Percentiles rank a stretch among this genome's conserved stretches.
Conservation (phyloP, 176 grass and related monocot species). For the Urochloa ruziziensis region DNA sequence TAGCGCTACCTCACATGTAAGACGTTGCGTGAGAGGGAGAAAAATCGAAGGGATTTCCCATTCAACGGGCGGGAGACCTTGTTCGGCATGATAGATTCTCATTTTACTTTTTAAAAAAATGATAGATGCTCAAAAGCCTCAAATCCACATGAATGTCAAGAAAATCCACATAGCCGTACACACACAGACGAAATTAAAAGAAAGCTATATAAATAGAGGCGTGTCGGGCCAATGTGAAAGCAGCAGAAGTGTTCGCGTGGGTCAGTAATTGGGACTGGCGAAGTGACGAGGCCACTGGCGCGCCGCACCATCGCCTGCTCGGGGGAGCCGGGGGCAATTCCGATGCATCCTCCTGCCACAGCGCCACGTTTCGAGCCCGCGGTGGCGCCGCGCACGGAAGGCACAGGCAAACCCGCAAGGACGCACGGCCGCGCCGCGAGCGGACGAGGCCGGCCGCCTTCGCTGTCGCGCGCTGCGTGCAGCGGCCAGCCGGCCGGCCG, state of each 20-base stretch:
- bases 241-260: not conserved
- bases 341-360: conserved; percentile 37
- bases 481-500: not conserved
- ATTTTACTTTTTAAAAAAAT: too few relatives aligned
- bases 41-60: too few relatives aligned
- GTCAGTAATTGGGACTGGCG: too few relatives aligned
- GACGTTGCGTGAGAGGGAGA: too few relatives aligned
- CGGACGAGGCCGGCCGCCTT: not conserved
- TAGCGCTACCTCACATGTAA: too few relatives aligned
- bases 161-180: too few relatives aligned
- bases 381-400: not conserved
- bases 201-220: not conserved
- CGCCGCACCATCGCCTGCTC: not conserved
- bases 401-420: not conserved
- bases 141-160: too few relatives aligned
- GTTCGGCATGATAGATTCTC: too few relatives aligned
- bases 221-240: not conserved
- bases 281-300: not conserved
- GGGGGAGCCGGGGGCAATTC: conserved; percentile 10
- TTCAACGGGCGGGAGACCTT: too few relatives aligned
- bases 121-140: too few relatives aligned
- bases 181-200: too few relatives aligned
- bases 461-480: not conserved
- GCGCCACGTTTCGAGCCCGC: conserved; percentile 49
- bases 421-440: not conserved